Evolutionary conservation across 2,329 filamentous ascomycete genomes (phyloP).

Genomic region (Microcyclospora tardicrescens): DNA sequence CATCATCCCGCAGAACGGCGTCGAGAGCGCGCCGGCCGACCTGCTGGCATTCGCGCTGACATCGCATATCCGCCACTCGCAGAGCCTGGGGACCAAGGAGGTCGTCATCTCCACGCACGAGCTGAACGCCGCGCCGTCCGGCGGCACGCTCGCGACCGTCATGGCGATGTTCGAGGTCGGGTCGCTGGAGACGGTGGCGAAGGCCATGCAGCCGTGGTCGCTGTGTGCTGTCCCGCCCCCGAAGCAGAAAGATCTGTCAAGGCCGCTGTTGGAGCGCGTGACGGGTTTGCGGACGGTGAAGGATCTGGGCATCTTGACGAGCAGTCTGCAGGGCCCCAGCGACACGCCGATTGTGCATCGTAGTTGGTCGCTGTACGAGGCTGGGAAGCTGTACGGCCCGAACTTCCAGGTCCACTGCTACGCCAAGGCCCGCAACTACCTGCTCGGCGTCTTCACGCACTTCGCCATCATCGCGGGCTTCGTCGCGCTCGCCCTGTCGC

Average conservation of each 20-base stretch:
- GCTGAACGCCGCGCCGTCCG: slow-evolving; percentile 40
- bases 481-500: slow-evolving; percentile 37
- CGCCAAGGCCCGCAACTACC: slow-evolving; percentile 36
- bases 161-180: slow-evolving; percentile 43
- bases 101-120: slow-evolving; percentile 42
- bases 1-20: slow-evolving; percentile 47
- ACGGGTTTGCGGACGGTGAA: slow-evolving; percentile 42
- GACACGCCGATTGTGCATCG: slow-evolving; percentile 48
- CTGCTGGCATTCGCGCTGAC: slow-evolving; percentile 40
- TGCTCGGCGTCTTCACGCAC: slow-evolving; percentile 39
- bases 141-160: slow-evolving; percentile 51
- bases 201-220: slow-evolving; percentile 38
- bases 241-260: slow-evolving; percentile 14
- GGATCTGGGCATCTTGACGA: slow-evolving; percentile 47
- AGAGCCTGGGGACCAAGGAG: slow-evolving; percentile 37
- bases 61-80: slow-evolving; percentile 38
- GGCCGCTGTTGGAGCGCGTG: slow-evolving; percentile 26
- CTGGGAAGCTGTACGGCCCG: slow-evolving; percentile 42
- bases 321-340: slow-evolving; percentile 37
- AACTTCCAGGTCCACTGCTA: slow-evolving; percentile 47
- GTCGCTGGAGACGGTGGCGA: slow-evolving; percentile 33
- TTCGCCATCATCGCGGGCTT: slow-evolving; percentile 33
- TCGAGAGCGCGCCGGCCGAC: slow-evolving; percentile 51
- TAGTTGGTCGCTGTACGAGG: slow-evolving; percentile 42
- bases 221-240: slow-evolving; percentile 34